phyloP scores from a whole-genome alignment of 202 grass and related monocot species.

The Setaria viridis region DNA sequence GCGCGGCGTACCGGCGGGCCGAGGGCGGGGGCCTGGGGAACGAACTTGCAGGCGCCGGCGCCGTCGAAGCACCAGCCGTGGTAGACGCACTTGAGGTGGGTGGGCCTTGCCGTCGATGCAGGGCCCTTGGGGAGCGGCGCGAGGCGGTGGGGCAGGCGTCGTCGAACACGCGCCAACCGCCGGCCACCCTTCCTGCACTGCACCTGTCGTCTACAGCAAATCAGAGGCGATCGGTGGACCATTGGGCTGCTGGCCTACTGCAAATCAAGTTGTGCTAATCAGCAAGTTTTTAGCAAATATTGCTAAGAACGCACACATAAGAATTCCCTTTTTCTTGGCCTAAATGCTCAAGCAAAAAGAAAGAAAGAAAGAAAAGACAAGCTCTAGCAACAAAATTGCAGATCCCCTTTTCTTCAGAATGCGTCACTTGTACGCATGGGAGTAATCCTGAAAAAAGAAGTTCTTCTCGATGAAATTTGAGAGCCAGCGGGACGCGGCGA shows the following conservation, averaged over 20 bases:
- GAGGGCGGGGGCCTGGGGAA: constrained; percentile 72
- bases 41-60: constrained; percentile 67
- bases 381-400: not conserved
- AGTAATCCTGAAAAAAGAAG: constrained; percentile 87
- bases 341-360: no score
- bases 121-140: constrained; percentile 86
- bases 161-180: constrained; percentile 79
- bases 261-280: no score
- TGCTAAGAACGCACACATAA: no score
- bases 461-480: constrained; percentile 73
- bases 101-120: constrained; percentile 70
- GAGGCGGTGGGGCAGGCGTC: constrained; percentile 82
- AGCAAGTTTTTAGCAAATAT: no score
- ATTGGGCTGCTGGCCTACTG: no score
- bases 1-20: constrained; percentile 43
- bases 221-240: no score
- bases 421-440: constrained; percentile 81
- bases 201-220: no score
- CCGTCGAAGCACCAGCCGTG: constrained; percentile 97
- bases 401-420: not conserved
- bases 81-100: constrained; percentile 85
- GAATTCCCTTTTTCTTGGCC: no score
- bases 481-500: constrained; percentile 70
- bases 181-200: no score
- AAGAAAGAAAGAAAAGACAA: not conserved